These are phyloP conservation scores for Suhomyces anneliseae DNA, from an alignment of 1,139 yeast species.

Conservation along the genomic window DNA sequence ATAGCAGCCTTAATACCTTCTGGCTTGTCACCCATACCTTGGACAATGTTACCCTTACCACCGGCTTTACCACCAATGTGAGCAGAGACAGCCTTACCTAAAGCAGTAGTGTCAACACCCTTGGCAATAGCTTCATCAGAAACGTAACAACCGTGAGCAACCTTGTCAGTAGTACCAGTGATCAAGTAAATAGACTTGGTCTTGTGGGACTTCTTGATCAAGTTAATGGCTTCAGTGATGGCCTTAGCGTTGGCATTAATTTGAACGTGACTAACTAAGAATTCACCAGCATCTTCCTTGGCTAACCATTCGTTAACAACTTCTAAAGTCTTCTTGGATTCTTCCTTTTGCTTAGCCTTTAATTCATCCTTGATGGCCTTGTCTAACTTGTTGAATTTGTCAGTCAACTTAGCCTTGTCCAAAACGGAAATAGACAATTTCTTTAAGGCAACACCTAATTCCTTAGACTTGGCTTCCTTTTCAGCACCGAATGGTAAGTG, in stretches of 20 bases:
- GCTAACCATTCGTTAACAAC: slow-evolving; percentile 71
- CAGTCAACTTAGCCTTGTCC: slow-evolving; percentile 73
- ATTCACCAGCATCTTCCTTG: slow-evolving; percentile 40
- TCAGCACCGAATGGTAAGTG: slow-evolving; percentile 61
- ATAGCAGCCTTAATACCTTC: slow-evolving; percentile 72
- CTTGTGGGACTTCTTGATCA: slow-evolving; percentile 74
- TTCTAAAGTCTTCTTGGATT: slow-evolving; percentile 77
- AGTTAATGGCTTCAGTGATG: slow-evolving; percentile 85
- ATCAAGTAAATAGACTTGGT: slow-evolving; percentile 79
- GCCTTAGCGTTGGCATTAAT: slow-evolving; percentile 91
- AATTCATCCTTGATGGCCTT: slow-evolving; percentile 85
- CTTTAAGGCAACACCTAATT: slow-evolving; percentile 79
- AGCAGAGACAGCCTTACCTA: slow-evolving; percentile 69
- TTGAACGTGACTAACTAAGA: slow-evolving; percentile 64
- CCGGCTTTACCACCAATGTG: slow-evolving; percentile 97
- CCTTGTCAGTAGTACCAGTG: slow-evolving; percentile 74
- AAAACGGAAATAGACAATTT: slow-evolving; percentile 80
- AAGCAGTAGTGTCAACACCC: slow-evolving; percentile 73
- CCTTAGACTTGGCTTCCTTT: slow-evolving; percentile 80
- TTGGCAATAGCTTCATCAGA: slow-evolving; percentile 69
- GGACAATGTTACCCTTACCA: slow-evolving; percentile 95
- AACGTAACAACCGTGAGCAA: slow-evolving; percentile 93
- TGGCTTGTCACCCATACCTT: slow-evolving; percentile 92
- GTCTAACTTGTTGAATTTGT: slow-evolving; percentile 73
- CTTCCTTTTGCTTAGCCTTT: slow-evolving; percentile 85